A percentile compares a stretch with the other conserved stretches of the same genome.
Evolutionary conservation across 2,329 filamentous ascomycete species (phyloP).

Genomic region (Ceratocystis ficicola): DNA sequence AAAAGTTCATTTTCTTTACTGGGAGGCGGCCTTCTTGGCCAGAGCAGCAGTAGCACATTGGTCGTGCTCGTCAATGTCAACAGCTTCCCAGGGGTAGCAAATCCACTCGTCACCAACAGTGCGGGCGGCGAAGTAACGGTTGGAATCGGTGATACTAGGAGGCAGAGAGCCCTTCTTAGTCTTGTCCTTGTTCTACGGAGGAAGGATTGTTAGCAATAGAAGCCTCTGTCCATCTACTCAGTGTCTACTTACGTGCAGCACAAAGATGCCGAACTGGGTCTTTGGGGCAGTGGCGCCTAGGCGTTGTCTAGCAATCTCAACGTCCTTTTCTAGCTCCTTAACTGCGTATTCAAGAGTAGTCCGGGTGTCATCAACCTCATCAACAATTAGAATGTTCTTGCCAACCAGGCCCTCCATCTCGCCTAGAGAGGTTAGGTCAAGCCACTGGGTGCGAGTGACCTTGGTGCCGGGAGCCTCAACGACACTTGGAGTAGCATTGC

Average conservation of each 20-base stretch:
- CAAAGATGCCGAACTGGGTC: slow-evolving; percentile 89
- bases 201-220: background rate
- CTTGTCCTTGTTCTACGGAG: slow-evolving; percentile 86
- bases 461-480: slow-evolving; percentile 74
- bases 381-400: slow-evolving; percentile 84
- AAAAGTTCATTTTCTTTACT: background rate
- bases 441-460: slow-evolving; percentile 96
- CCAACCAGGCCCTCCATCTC: slow-evolving; percentile 82
- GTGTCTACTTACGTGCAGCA: slow-evolving; percentile 61
- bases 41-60: slow-evolving; percentile 43
- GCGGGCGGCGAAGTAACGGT: slow-evolving; percentile 70
- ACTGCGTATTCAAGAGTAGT: slow-evolving; percentile 93
- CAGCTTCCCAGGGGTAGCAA: slow-evolving; percentile 97
- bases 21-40: slow-evolving; percentile 24
- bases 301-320: slow-evolving; percentile 64
- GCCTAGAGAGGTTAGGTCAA: slow-evolving; percentile 70
- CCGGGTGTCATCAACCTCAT: slow-evolving; percentile 90
- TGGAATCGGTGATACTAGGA: slow-evolving; percentile 57
- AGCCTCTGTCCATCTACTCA: background rate
- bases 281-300: slow-evolving; percentile 51
- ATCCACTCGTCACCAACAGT: slow-evolving; percentile 96
- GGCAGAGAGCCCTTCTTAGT: slow-evolving; percentile 81
- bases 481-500: slow-evolving; percentile 34
- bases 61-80: slow-evolving; percentile 88
- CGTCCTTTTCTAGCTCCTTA: slow-evolving; percentile 86